Evolutionary conservation across 345 rosid genomes (phyloP).

Genomic region (Moricandia arvensis): DNA sequence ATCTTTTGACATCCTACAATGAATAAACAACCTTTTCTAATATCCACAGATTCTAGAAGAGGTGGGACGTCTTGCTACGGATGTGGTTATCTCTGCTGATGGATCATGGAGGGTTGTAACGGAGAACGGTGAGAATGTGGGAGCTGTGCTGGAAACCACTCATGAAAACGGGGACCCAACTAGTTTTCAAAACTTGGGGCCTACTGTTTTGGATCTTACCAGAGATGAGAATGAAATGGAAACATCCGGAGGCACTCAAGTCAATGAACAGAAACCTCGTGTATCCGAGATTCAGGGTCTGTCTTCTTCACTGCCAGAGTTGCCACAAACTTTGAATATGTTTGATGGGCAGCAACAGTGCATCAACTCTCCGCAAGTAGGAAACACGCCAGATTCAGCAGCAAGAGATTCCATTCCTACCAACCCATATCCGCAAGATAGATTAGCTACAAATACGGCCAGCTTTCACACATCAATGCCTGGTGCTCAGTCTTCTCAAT

Average conservation of each 20-base stretch:
- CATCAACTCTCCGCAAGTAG: constrained; percentile 32
- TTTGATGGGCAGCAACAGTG: constrained; percentile 36
- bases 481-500: constrained; percentile 30
- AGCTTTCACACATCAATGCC: constrained; percentile 14
- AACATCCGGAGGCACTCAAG: constrained; percentile 32
- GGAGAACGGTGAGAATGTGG: constrained; percentile 45
- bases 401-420: constrained; percentile 47
- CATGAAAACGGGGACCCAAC: constrained; percentile 32
- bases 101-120: constrained; percentile 80
- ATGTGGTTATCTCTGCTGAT: constrained; percentile 69
- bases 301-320: constrained; percentile 39
- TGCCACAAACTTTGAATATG: constrained; percentile 39
- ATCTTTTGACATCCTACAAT: neutral
- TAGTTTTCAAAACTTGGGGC: constrained; percentile 25
- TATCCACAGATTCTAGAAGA: constrained; percentile 67
- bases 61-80: constrained; percentile 51
- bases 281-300: constrained; percentile 12
- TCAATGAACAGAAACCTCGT: neutral
- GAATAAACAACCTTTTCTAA: neutral
- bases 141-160: constrained; percentile 11
- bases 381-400: constrained; percentile 35
- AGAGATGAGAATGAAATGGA: constrained; percentile 46
- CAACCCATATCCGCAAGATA: constrained; percentile 29
- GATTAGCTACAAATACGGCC: constrained; percentile 3
- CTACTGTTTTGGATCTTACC: constrained; percentile 63